Evolutionary conservation across 768 basidiomycete species (phyloP).

Genomic region (Suillus brevipes): DNA sequence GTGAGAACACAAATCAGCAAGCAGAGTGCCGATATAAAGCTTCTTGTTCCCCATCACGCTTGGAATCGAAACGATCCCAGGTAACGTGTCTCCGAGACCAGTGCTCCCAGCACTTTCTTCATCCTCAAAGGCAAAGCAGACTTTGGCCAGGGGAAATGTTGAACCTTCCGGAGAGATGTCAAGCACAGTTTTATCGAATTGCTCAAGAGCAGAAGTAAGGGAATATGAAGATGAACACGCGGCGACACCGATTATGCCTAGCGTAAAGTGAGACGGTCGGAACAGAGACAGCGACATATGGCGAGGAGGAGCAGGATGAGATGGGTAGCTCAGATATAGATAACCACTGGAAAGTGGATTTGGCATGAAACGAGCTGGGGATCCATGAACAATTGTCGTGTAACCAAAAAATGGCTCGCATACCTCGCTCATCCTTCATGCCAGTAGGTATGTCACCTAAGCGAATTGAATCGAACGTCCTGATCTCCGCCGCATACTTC

Average conservation of each 20-base stretch:
- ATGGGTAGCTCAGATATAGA: slow-evolving; percentile 77
- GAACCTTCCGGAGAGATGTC: slow-evolving; percentile 67
- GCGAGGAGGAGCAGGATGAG: slow-evolving; percentile 70
- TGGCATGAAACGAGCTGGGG: slow-evolving; percentile 79
- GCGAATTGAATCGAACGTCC: slow-evolving; percentile 68
- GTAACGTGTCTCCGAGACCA: slow-evolving; percentile 54
- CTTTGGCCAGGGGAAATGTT: slow-evolving; percentile 76
- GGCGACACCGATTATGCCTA: slow-evolving; percentile 88
- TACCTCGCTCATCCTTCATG: slow-evolving; percentile 75
- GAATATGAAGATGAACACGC: slow-evolving; percentile 60
- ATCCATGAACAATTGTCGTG: slow-evolving; percentile 6
- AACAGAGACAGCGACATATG: slow-evolving; percentile 72
- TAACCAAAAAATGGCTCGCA: slow-evolving; percentile 19
- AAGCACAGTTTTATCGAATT: slow-evolving; percentile 65
- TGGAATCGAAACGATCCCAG: slow-evolving; percentile 78
- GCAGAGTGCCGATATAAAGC: slow-evolving; percentile 81
- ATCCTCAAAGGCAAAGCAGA: slow-evolving; percentile 84
- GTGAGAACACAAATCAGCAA: slow-evolving; percentile 88
- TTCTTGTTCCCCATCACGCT: slow-evolving; percentile 85
- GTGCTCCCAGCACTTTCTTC: slow-evolving; percentile 51
- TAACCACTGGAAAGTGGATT: slow-evolving; percentile 71
- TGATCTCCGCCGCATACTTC: slow-evolving; percentile 71
- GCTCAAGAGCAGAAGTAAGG: slow-evolving; percentile 51
- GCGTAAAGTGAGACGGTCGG: slow-evolving; percentile 76
- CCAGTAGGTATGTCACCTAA: slow-evolving; percentile 84